Base-by-base conservation (phyloP, 805 yeast species). In the Hagleromyces aurorensis region DNA sequence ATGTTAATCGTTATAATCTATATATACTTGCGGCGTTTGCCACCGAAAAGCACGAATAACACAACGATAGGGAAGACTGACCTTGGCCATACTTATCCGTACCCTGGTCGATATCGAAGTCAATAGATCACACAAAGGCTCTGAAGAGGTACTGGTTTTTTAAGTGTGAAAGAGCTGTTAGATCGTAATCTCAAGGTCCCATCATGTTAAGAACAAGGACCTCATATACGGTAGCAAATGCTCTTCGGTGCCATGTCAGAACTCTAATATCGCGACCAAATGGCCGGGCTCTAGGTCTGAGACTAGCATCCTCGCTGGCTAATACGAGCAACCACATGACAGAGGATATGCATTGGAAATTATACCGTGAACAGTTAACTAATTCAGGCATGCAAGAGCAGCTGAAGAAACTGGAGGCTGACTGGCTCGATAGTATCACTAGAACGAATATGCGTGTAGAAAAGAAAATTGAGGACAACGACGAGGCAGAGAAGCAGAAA, bases 361-460 rank as follows among this genome's bases (percentile, higher is more conserved):
- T 22, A 11, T 44, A 40, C 25, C 40, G 36, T 28, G 16, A 28
- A 14, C 48, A 44, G 27, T 20, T 36, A 5, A 30, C 29, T 4
- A 31, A 36, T 18, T 20, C 32, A 3, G 21, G 11, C 6, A 7
- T 39, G 26, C 37, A 37, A n/a, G 14, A 25, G n/a, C 43, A 44
- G 25, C 29, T 47, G 21, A 43, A 45, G 22, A 14, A 17, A 10
- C 28, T 46, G 19, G 50, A 44, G 25, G 22, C 22, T 6, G 22
- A 30, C 10, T 47, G 50, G 50, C 18, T 40, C 19, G 21, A 33
- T 10, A 35, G 23, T 10, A 13, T 45, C 29, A 19, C 19, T 4
- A 30, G 23, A 9, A 19, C 20, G 10, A 16, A 17, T 16, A 13
- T 21, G 11, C 17, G 20, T 24, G 19, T 31, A 25, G 48, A 44